These are phyloP conservation scores for Phyllosticta capitalensis DNA, from an alignment of 2,329 filamentous ascomycete species.

Conservation along the genomic window DNA sequence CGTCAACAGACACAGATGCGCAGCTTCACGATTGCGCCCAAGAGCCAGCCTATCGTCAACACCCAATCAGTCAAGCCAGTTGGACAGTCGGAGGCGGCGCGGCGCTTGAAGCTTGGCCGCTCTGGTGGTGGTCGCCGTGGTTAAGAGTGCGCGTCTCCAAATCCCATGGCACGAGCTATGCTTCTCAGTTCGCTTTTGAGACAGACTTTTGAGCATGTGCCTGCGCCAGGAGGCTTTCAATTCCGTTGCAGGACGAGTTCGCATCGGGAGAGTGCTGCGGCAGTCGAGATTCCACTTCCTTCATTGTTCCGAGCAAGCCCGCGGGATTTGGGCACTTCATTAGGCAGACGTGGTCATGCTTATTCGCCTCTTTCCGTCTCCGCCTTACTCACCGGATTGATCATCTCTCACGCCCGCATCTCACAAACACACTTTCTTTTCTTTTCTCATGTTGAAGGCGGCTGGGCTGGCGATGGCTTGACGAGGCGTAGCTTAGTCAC, in stretches of 20 bases:
- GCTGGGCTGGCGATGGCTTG: neutral
- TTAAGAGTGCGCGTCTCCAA: neutral
- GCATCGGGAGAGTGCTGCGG: neutral
- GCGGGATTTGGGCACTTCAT: neutral
- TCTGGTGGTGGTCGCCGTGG: constrained; percentile 4
- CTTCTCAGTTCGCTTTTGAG: neutral
- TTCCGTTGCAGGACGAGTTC: neutral
- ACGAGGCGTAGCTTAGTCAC: neutral
- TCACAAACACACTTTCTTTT: neutral
- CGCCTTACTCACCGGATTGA: neutral
- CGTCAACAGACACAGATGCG: constrained; percentile 49
- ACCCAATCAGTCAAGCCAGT: neutral
- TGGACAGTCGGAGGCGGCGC: constrained; percentile 3
- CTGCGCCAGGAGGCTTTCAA: neutral
- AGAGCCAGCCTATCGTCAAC: constrained; percentile 33
- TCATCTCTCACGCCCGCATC: neutral
- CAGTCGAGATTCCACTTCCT: neutral
- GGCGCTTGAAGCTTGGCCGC: constrained; percentile 5
- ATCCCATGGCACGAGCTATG: neutral
- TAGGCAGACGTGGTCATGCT: neutral
- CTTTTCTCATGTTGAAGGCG: neutral
- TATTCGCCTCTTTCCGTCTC: neutral
- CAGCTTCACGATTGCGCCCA: constrained; percentile 55
- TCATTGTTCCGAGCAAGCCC: neutral
- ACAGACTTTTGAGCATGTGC: neutral